phyloP scores from a whole-genome alignment of 2,329 filamentous ascomycete genomes.

The Magnaporthiopsis poae region DNA sequence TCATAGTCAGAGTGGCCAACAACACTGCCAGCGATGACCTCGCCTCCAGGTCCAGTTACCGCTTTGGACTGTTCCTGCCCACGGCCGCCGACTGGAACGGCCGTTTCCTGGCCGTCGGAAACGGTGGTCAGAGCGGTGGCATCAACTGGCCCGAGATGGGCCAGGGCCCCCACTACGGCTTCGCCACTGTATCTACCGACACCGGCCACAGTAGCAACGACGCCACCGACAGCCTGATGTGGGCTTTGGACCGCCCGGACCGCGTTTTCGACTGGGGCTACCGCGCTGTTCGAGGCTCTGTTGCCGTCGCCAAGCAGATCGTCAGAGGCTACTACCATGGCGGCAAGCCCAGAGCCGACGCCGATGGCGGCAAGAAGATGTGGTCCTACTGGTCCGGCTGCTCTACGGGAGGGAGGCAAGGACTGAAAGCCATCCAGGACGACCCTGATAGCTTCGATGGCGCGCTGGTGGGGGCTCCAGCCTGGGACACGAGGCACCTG shows the following conservation, averaged over 20 bases:
- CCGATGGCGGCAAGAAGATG: conserved; percentile 18
- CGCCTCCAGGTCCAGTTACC: conserved; percentile 14
- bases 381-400: conserved; percentile 48
- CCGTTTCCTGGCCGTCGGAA: conserved; percentile 5
- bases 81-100: not conserved
- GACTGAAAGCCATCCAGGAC: conserved; percentile 41
- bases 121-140: conserved; percentile 2
- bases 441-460: conserved; percentile 49
- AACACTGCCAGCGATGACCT: conserved; percentile 1
- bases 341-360: conserved; percentile 19
- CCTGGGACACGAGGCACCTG: conserved; percentile 32
- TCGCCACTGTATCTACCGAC: conserved; percentile 3
- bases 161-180: not conserved
- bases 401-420: conserved; percentile 51
- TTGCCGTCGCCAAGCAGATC: conserved; percentile 35
- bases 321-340: conserved; percentile 36
- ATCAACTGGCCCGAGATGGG: conserved; percentile 8
- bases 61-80: conserved; percentile 6
- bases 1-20: conserved; percentile 26
- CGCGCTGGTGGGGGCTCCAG: conserved; percentile 38
- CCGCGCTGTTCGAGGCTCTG: conserved; percentile 3
- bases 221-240: conserved; percentile 11
- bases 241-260: conserved; percentile 2
- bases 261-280: conserved; percentile 5
- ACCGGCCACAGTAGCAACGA: conserved; percentile 8